Conservation (phyloP, 257 asterid species). For the Mitragyna speciosa region DNA sequence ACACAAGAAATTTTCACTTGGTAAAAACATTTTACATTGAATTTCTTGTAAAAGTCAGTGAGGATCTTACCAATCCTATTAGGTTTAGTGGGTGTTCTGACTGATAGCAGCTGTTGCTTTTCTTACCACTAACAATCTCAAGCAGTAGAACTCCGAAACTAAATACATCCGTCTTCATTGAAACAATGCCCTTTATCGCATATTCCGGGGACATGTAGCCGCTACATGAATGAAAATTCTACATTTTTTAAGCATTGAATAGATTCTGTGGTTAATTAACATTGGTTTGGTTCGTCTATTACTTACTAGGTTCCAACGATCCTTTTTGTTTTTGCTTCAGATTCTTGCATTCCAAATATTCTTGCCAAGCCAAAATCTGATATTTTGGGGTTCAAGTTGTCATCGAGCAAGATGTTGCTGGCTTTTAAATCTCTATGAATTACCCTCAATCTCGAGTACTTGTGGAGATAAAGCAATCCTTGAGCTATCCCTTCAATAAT, state of each 20-base stretch:
- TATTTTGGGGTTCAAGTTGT: conserved; percentile 39
- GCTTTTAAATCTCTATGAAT: conserved; percentile 33
- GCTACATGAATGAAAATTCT: neutral
- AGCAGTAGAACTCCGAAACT: conserved; percentile 43
- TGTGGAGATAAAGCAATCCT: conserved; percentile 42
- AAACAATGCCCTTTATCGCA: neutral
- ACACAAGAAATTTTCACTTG: too few relatives aligned
- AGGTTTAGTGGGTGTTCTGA: too few relatives aligned
- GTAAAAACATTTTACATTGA: too few relatives aligned
- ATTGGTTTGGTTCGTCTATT: too few relatives aligned
- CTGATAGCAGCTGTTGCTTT: conserved; percentile 22
- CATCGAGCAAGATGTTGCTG: conserved; percentile 45
- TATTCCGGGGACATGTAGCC: neutral
- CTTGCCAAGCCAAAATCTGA: conserved; percentile 51
- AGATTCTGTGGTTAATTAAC: too few relatives aligned
- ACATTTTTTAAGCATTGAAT: too few relatives aligned
- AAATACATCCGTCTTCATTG: conserved; percentile 36
- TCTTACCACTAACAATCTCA: conserved; percentile 37
- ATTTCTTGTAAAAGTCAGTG: too few relatives aligned
- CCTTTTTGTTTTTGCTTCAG: conserved; percentile 37
- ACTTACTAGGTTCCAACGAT: conserved; percentile 46
- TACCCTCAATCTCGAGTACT: conserved; percentile 31
- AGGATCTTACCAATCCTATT: too few relatives aligned
- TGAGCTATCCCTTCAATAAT: conserved; percentile 44
- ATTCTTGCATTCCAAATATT: conserved; percentile 31